Conservation (phyloP, 805 yeast species). For the Yarrowia sp. region DNA sequence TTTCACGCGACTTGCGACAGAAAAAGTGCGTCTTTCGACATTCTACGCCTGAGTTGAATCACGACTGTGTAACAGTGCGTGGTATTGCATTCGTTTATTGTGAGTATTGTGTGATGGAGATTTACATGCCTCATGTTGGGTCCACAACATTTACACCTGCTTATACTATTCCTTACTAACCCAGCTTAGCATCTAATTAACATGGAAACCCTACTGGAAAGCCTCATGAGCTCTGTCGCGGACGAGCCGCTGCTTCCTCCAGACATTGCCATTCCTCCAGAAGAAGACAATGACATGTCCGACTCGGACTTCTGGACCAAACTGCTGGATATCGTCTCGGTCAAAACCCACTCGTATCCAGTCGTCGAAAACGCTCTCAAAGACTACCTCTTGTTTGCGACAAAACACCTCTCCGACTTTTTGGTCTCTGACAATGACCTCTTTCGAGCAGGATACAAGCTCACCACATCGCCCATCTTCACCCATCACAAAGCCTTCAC, state of each 20-base stretch:
- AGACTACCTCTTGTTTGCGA: slow-evolving; percentile 4
- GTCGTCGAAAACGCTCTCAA: slow-evolving; percentile 1
- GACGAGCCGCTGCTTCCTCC: slow-evolving; percentile 5
- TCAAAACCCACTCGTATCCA: neutral
- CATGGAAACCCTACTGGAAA: neutral
- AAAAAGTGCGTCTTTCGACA: too few species aligned
- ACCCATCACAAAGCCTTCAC: slow-evolving; percentile 49
- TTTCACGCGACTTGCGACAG: too few species aligned
- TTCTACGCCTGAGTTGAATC: too few species aligned
- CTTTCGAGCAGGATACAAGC: slow-evolving; percentile 40
- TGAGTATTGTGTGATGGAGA: too few species aligned
- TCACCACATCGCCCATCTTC: slow-evolving; percentile 50
- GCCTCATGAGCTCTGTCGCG: neutral
- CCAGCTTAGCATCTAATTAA: neutral
- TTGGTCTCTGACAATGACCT: neutral
- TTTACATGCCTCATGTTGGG: too few species aligned
- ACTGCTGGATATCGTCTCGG: neutral
- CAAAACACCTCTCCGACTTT: neutral
- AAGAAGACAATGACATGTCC: neutral
- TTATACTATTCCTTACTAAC: too few species aligned
- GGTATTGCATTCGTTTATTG: too few species aligned
- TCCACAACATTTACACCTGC: too few species aligned
- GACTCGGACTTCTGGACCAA: slow-evolving; percentile 1
- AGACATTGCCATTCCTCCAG: neutral
- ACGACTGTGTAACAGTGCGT: too few species aligned